phyloP scores from a whole-genome alignment of 345 rosid species.

The Anastatica hierochuntica region DNA sequence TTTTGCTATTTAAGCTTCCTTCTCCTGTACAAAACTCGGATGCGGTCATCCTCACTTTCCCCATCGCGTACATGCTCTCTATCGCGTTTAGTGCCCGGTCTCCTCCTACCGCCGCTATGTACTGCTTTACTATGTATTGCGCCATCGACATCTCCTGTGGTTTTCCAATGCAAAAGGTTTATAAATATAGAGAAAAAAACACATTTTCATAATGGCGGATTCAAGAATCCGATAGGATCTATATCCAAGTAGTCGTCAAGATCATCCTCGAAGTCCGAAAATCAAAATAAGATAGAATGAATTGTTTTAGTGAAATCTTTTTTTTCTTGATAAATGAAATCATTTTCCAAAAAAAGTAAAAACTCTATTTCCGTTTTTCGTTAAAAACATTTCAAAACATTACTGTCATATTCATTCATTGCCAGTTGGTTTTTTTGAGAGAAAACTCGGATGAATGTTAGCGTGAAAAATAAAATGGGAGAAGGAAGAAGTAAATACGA shows the following conservation, averaged over 20 bases:
- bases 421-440: too few species aligned
- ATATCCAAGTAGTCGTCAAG: too few species aligned
- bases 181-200: too few species aligned
- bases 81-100: constrained; percentile 48
- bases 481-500: constrained; percentile 37
- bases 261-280: too few species aligned
- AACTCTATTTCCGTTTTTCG: too few species aligned
- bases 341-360: not conserved
- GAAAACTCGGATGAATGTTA: not conserved
- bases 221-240: too few species aligned
- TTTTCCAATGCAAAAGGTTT: not conserved
- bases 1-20: constrained; percentile 36
- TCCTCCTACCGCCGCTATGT: constrained; percentile 84
- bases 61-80: constrained; percentile 86
- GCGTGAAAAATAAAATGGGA: not conserved
- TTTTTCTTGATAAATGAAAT: too few species aligned
- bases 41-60: constrained; percentile 87
- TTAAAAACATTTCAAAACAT: too few species aligned
- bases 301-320: too few species aligned
- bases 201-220: too few species aligned
- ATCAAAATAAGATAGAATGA: too few species aligned
- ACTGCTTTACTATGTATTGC: constrained; percentile 84
- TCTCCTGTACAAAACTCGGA: constrained; percentile 69
- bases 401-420: too few species aligned
- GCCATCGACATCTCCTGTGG: constrained; percentile 79